These are phyloP conservation scores for Exophiala spinifera DNA, from an alignment of 2,329 filamentous ascomycete species.

Conservation along the genomic window DNA sequence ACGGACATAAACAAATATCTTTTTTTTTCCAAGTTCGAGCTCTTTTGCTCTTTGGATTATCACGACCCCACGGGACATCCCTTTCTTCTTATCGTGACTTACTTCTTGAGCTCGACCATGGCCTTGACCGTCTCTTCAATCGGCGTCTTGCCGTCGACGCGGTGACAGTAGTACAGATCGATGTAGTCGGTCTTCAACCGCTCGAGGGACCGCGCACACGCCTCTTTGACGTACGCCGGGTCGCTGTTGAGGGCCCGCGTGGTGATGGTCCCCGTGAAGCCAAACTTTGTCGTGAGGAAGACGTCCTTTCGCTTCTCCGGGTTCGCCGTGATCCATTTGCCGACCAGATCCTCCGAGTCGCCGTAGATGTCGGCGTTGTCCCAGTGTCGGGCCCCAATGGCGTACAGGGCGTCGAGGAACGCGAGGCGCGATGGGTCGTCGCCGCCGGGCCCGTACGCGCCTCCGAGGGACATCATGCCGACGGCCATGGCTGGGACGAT, in stretches of 20 bases:
- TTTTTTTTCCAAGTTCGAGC: too few species aligned
- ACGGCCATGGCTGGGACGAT: constrained; percentile 31
- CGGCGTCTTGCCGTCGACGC: constrained; percentile 42
- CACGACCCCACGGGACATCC: too few species aligned
- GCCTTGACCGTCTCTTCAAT: constrained; percentile 46
- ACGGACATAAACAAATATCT: too few species aligned
- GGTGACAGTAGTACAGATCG: constrained; percentile 46
- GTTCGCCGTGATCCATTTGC: constrained; percentile 26
- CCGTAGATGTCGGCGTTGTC: constrained; percentile 35
- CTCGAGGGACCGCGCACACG: constrained; percentile 37
- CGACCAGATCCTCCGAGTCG: constrained; percentile 34
- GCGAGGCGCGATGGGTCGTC: constrained; percentile 47
- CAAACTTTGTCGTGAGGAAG: constrained; percentile 24
- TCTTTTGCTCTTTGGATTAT: too few species aligned
- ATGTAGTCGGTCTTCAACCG: constrained; percentile 39
- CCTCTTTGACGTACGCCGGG: constrained; percentile 36
- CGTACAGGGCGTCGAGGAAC: constrained; percentile 33
- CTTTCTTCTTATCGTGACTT: too few species aligned
- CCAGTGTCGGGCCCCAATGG: constrained; percentile 25
- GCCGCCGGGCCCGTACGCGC: constrained; percentile 45
- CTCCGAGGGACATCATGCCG: constrained; percentile 28
- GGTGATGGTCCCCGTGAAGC: background rate
- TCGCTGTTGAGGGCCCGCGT: constrained; percentile 34
- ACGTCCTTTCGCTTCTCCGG: constrained; percentile 23
- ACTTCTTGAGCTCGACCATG: constrained; percentile 45